Base-by-base conservation (phyloP, 2,329 filamentous ascomycete species). In the Alternaria ventricosa region DNA sequence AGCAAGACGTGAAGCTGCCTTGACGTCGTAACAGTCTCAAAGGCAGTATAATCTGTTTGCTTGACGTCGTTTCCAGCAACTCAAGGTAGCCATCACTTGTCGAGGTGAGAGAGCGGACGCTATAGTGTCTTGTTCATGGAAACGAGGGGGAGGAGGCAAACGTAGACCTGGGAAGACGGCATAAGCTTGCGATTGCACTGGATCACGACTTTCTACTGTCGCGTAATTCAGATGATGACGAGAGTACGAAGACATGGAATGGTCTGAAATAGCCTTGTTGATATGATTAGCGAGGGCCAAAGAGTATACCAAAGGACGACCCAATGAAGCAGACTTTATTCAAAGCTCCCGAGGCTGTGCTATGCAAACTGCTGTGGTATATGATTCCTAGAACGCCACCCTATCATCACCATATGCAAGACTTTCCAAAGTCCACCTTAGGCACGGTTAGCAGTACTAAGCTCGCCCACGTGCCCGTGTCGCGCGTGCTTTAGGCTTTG, bases 381-480 rank as follows among this genome's bases (percentile, higher is more conserved):
- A 18, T 46, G 9, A 12, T 47, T 6, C 43, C 44, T 8, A 33
- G 12, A 68, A 68, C 61, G 53, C 64, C 61, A 9, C 55, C 25
- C 50, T 43, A 22, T 30, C 22, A 20, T 30, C 36, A 4, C 23
- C 15, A 2, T 45, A 23, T 41, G 25, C 30, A 22, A 33, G 41
- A 28, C 13, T 15, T 61, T 23, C 8, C 13, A 25, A 55, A n/a
- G 22, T 15, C 20, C n/a, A 23, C 11, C 13, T 25, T 6, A 6
- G 4, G 56, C 44, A 41, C 22, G 71, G 44, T 64, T 59, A 54
- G 65, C 62, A 43, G 60, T 58, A 28, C 57, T 70, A 44, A 25
- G 58, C 62, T 12, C 67, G 66, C 10, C 70, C 69, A 49, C 68
- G 66, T 36, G 70, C 68, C 25, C 55, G 63, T 5, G 55, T 59